These are phyloP conservation scores for Apiospora kogelbergensis DNA, from an alignment of 2,329 filamentous ascomycete genomes.

Conservation along the genomic window DNA sequence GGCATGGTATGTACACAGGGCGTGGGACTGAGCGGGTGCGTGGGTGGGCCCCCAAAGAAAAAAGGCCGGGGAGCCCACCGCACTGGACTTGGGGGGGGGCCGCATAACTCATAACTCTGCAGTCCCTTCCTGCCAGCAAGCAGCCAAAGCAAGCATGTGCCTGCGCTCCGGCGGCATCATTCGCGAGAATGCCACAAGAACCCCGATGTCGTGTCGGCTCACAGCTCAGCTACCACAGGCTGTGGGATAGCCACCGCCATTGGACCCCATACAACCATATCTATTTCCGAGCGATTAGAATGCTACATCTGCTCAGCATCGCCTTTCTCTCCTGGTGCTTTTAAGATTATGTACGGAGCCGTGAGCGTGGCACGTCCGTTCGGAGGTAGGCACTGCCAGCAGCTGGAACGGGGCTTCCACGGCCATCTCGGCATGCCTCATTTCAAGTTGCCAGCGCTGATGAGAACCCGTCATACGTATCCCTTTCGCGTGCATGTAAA, in stretches of 20 bases:
- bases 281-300: no score
- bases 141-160: neutral
- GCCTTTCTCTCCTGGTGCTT: no score
- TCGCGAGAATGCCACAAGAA: neutral
- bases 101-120: neutral
- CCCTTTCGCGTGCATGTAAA: neutral
- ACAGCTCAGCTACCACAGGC: neutral
- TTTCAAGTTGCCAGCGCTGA: neutral
- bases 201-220: no score
- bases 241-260: neutral
- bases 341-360: neutral
- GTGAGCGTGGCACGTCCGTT: neutral
- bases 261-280: neutral
- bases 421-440: neutral
- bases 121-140: neutral
- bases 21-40: slow-evolving; percentile 8
- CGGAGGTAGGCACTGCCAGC: neutral
- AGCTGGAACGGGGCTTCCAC: neutral
- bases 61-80: slow-evolving; percentile 4
- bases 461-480: neutral
- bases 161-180: neutral
- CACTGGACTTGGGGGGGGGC: neutral
- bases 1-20: slow-evolving; percentile 11
- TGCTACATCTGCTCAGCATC: no score
- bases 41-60: slow-evolving; percentile 7